Evolutionary conservation across 441 rosid species (phyloP).

Genomic region (Sinapis alba): DNA sequence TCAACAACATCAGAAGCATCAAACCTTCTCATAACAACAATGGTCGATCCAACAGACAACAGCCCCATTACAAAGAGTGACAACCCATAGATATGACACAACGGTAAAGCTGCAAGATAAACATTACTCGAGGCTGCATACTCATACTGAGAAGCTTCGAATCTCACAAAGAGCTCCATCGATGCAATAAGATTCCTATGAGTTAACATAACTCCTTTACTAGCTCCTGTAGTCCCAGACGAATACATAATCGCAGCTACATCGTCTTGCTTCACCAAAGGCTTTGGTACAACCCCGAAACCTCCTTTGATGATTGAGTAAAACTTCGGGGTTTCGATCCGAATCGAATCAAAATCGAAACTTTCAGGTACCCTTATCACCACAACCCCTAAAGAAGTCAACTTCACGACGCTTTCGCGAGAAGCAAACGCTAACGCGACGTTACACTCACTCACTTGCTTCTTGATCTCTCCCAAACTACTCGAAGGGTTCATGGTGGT

Average conservation of each 20-base stretch:
- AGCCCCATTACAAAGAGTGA: constrained; percentile 71
- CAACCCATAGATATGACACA: constrained; percentile 89
- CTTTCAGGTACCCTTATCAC: constrained; percentile 60
- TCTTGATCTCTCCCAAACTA: constrained; percentile 53
- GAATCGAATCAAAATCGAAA: constrained; percentile 25
- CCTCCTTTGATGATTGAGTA: constrained; percentile 39
- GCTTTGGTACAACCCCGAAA: constrained; percentile 34
- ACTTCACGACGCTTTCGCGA: constrained; percentile 38
- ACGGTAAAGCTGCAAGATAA: constrained; percentile 68
- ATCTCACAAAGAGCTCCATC: constrained; percentile 74
- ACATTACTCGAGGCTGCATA: constrained; percentile 52
- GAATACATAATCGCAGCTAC: constrained; percentile 79
- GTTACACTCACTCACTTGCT: constrained; percentile 49
- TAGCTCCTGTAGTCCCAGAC: constrained; percentile 84
- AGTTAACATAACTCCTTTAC: constrained; percentile 79
- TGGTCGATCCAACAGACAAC: constrained; percentile 60
- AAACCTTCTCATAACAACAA: constrained; percentile 79
- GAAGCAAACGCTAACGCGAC: constrained; percentile 54
- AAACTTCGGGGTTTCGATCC: constrained; percentile 41
- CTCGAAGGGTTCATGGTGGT: constrained; percentile 70
- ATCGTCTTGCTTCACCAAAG: constrained; percentile 66
- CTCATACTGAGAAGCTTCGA: constrained; percentile 79
- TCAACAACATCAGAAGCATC: constrained; percentile 50
- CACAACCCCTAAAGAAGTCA: constrained; percentile 45
- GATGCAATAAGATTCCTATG: constrained; percentile 73